phyloP scores from a whole-genome alignment of 75 land plant species.

The Isoetes taiwanensis region DNA sequence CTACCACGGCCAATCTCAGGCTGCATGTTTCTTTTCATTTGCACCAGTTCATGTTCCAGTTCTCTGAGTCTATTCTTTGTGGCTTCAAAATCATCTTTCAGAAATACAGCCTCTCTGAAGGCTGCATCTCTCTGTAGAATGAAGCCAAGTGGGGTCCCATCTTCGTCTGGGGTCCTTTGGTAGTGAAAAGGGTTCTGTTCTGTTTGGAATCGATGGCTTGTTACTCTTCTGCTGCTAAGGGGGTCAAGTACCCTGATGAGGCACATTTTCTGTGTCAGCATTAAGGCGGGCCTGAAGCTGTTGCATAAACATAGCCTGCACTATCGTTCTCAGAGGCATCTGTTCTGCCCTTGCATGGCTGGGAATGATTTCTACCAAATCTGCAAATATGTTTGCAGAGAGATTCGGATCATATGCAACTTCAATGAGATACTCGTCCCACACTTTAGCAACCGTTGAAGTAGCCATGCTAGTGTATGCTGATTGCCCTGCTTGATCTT shows the following conservation, averaged over 20 bases:
- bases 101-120: slow-evolving; percentile 4
- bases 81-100: slow-evolving; percentile 45
- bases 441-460: slow-evolving; percentile 43
- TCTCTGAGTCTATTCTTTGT: slow-evolving; percentile 58
- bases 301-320: slow-evolving; percentile 80
- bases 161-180: slow-evolving; percentile 4
- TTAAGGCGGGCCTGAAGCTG: slow-evolving; percentile 52
- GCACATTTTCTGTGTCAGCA: slow-evolving; percentile 18
- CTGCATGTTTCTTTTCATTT: slow-evolving; percentile 38
- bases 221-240: too few species aligned
- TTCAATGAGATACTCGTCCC: slow-evolving; percentile 55
- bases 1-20: too few species aligned
- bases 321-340: slow-evolving; percentile 79
- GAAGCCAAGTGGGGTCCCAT: slow-evolving; percentile 24
- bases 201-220: background rate
- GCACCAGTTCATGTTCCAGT: slow-evolving; percentile 50
- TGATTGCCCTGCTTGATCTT: too few species aligned
- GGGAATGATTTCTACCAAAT: slow-evolving; percentile 49
- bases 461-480: slow-evolving; percentile 4
- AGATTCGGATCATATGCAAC: slow-evolving; percentile 39
- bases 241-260: too few species aligned
- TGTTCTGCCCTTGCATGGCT: slow-evolving; percentile 32
- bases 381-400: slow-evolving; percentile 31
- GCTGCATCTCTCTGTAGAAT: slow-evolving; percentile 20
- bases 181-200: background rate